A percentile compares a stretch with the other conserved stretches of the same genome.
These are phyloP conservation scores for Mycena galericulata DNA, from an alignment of 768 basidiomycete genomes.

Conservation along the genomic window DNA sequence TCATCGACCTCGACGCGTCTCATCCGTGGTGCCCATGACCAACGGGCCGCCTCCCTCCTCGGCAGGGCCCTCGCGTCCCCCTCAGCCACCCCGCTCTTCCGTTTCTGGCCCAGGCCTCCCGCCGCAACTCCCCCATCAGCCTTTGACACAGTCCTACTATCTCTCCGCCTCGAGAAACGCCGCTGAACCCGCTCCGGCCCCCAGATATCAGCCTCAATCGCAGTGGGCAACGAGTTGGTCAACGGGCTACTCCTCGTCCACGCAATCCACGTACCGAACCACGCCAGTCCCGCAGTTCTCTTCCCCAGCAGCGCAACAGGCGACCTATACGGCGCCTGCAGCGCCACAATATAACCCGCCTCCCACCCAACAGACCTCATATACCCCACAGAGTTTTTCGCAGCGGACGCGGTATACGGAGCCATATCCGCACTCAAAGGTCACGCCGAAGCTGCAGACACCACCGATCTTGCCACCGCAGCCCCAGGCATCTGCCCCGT, in stretches of 20 bases:
- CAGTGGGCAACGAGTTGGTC: slow-evolving; percentile 21
- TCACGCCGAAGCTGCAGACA: neutral
- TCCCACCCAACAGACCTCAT: slow-evolving; percentile 8
- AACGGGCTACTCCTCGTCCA: neutral
- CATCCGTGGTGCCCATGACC: slow-evolving; percentile 44
- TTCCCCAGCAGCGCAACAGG: no score
- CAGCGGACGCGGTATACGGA: slow-evolving; percentile 32
- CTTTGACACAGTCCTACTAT: neutral
- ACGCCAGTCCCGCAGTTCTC: neutral
- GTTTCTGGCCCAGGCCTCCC: slow-evolving; percentile 9
- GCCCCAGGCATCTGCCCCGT: slow-evolving; percentile 11
- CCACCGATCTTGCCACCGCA: slow-evolving; percentile 14
- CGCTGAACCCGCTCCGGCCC: neutral
- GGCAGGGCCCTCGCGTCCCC: slow-evolving; percentile 50
- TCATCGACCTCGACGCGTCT: no score
- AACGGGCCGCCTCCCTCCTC: slow-evolving; percentile 55
- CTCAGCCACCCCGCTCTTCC: neutral
- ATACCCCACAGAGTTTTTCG: slow-evolving; percentile 3
- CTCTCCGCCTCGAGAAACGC: neutral
- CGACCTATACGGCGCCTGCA: no score
- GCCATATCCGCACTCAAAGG: slow-evolving; percentile 24
- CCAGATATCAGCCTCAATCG: neutral
- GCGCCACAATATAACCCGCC: neutral
- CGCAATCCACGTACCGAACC: slow-evolving; percentile 10
- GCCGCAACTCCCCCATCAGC: neutral